Evolutionary conservation across 805 yeast genomes (phyloP).

Genomic region (Yarrowia bubula): DNA sequence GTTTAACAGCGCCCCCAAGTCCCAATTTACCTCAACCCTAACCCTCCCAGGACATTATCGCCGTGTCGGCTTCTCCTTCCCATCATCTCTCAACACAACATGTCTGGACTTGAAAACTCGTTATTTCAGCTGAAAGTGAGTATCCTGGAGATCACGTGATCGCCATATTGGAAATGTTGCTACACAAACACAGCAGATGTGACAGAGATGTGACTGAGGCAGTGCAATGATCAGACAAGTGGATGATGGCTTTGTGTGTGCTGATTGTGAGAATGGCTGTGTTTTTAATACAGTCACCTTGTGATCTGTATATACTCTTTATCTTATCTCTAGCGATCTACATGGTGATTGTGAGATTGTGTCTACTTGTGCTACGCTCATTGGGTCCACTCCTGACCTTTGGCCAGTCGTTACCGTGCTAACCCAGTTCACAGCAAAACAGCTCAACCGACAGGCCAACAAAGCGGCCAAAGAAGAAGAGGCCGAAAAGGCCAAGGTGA

Average conservation of each 20-base stretch:
- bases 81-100: background rate
- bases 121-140: slow-evolving; percentile 33
- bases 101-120: slow-evolving; percentile 34
- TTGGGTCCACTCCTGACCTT: background rate
- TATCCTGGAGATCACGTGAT: background rate
- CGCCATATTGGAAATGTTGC: background rate
- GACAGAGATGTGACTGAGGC: background rate
- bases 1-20: background rate
- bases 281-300: too few relatives aligned
- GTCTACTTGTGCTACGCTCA: too few relatives aligned
- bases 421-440: slow-evolving; percentile 81
- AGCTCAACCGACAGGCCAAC: slow-evolving; percentile 81
- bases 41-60: slow-evolving; percentile 7
- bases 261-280: too few relatives aligned
- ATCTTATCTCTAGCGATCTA: too few relatives aligned
- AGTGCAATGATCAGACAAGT: background rate
- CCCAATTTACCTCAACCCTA: slow-evolving; percentile 8
- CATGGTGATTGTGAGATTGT: too few relatives aligned
- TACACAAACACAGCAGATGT: background rate
- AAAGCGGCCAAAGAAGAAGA: slow-evolving; percentile 89
- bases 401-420: background rate
- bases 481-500: slow-evolving; percentile 80
- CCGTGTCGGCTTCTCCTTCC: background rate
- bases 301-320: too few relatives aligned
- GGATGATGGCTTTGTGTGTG: too few relatives aligned